phyloP scores from a whole-genome alignment of 176 grass and related monocot genomes.

The Carex pumila region DNA sequence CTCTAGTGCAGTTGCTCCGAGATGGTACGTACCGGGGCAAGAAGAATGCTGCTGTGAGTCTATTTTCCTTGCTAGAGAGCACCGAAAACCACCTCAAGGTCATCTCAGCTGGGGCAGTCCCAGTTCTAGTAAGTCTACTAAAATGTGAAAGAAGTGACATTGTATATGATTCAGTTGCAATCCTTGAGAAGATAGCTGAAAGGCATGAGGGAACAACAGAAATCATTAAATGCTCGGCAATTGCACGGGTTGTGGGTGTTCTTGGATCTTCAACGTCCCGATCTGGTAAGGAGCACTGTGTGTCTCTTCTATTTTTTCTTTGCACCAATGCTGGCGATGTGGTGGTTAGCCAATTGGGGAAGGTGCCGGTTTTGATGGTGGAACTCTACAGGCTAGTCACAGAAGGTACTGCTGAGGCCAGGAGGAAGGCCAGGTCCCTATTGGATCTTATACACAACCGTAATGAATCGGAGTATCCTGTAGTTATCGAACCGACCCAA shows the following conservation, averaged over 20 bases:
- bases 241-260: conserved; percentile 42
- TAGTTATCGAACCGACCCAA: not conserved
- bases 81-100: conserved; percentile 18
- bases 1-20: conserved; percentile 42
- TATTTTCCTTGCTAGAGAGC: conserved; percentile 48
- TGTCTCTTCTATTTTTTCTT: conserved; percentile 42
- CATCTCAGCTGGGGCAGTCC: conserved; percentile 40
- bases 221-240: conserved; percentile 23
- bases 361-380: conserved; percentile 52
- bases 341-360: conserved; percentile 38
- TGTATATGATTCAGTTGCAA: conserved; percentile 33
- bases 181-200: conserved; percentile 53
- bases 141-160: conserved; percentile 32
- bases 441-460: conserved; percentile 58
- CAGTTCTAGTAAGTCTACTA: conserved; percentile 36
- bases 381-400: conserved; percentile 52
- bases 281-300: conserved; percentile 52
- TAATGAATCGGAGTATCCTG: conserved; percentile 14
- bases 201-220: conserved; percentile 33
- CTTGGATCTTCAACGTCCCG: conserved; percentile 33
- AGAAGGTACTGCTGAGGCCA: conserved; percentile 33
- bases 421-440: conserved; percentile 51
- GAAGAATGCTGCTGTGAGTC: conserved; percentile 61
- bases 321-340: conserved; percentile 45
- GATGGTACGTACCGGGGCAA: conserved; percentile 44